Conservation (phyloP, 495 filamentous ascomycete species). For the Neurospora sp. region DNA sequence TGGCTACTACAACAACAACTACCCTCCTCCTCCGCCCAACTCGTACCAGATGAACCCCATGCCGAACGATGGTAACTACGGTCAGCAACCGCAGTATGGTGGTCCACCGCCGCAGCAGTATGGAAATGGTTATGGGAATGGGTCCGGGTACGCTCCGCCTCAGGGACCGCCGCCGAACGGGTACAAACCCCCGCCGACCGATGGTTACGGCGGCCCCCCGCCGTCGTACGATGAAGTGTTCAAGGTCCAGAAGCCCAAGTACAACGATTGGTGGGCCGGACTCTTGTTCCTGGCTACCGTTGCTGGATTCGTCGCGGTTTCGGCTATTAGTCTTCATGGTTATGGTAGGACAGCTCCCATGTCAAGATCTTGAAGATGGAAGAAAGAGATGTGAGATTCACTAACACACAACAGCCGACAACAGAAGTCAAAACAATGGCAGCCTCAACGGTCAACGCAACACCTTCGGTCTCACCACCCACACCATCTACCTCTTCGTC, state of each 20-base stretch:
- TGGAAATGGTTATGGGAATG: slow-evolving; percentile 9
- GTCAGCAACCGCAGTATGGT: neutral
- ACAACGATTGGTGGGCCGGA: slow-evolving; percentile 80
- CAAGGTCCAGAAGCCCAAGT: slow-evolving; percentile 72
- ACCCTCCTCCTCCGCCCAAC: slow-evolving; percentile 13
- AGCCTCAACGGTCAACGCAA: slow-evolving; percentile 65
- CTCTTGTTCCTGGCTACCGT: slow-evolving; percentile 68
- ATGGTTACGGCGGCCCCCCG: slow-evolving; percentile 25
- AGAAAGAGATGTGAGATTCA: no score
- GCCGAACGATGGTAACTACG: slow-evolving; percentile 12
- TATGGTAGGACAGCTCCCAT: slow-evolving; percentile 40
- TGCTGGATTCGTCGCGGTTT: slow-evolving; percentile 67
- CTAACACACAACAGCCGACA: slow-evolving; percentile 24
- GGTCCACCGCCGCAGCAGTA: slow-evolving; percentile 1
- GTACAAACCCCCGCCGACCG: slow-evolving; percentile 8
- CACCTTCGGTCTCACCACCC: slow-evolving; percentile 62
- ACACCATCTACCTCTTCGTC: slow-evolving; percentile 74
- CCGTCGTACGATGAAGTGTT: slow-evolving; percentile 69
- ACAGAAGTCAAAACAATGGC: slow-evolving; percentile 56
- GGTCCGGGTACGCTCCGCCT: neutral
- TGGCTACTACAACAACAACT: slow-evolving; percentile 13
- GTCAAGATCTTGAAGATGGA: neutral
- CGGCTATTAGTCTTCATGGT: slow-evolving; percentile 63
- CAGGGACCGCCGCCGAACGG: slow-evolving; percentile 1
- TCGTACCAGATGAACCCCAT: slow-evolving; percentile 17